Evolutionary conservation across 2,329 filamentous ascomycete species (phyloP), one percentile per base, ranked within the genome.

Genomic region (Colletotrichum truncatum): DNA sequence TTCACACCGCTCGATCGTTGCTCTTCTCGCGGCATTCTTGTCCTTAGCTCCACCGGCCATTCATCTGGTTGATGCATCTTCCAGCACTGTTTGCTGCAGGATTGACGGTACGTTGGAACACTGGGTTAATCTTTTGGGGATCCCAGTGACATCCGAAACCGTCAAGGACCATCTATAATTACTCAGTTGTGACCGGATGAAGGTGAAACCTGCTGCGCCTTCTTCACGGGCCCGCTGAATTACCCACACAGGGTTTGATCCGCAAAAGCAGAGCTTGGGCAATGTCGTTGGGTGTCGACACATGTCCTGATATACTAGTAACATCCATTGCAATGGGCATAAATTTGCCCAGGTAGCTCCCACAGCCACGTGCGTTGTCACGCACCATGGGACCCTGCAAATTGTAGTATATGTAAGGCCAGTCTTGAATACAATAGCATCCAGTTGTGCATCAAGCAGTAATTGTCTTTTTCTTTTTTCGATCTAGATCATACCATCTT

Each of bases 141-240:
- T 63, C 51, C 57, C 49, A 45, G 51, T 9, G 25, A n/a, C 41
- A 51, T 66, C 16, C 23, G 63, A 66, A 66, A 66, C 63, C 51
- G 32, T 28, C 28, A 66, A 43, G 41, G 36, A 56, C 43, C 43
- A 36, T 56, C 57, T 62, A 56, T 52, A 49, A 56, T 62, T 62
- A 51, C 43, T 26, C 32, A 32, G 21, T 48, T 28, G 26, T 62
- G 18, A 45, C 51, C 23, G 51, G 57, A 66, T 36, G 48, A 64
- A 71, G 59, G 66, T 77, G 76, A 78, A 77, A 78, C 75, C 60
- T 63, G 69, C 64, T 72, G 66, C 66, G 68, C 66, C 68, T 70
- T 58, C 59, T 51, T 64, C 39, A 23, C 39, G 53, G 64, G 52
- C 39, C 53, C 63, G 45, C 52, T 48, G 41, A 9, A 16, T 38